Evolutionary conservation across 805 yeast species (phyloP).

Genomic region (Yamadazyma sp.): DNA sequence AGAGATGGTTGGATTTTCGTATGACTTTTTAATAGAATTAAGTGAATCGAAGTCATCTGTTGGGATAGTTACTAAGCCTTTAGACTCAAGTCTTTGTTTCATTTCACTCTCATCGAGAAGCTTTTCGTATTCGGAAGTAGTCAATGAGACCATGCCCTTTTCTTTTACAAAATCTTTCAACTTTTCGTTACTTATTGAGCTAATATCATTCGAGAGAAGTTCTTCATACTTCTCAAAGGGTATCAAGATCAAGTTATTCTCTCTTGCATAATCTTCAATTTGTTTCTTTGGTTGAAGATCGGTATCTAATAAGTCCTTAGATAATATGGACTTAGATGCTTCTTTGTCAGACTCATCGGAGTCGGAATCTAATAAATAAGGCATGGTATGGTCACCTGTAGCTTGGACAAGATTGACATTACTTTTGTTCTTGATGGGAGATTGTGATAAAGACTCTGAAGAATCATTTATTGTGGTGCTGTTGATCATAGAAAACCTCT

Average conservation of each 20-base stretch:
- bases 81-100: slow-evolving; percentile 25
- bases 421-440: slow-evolving; percentile 10
- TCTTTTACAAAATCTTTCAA: slow-evolving; percentile 19
- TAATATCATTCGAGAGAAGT: slow-evolving; percentile 23
- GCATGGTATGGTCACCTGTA: slow-evolving; percentile 19
- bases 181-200: slow-evolving; percentile 21
- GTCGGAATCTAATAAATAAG: slow-evolving; percentile 24
- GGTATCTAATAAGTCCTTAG: slow-evolving; percentile 7
- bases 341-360: slow-evolving; percentile 23
- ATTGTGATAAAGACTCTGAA: slow-evolving; percentile 13
- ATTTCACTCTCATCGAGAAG: slow-evolving; percentile 33
- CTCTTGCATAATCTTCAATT: slow-evolving; percentile 32
- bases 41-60: slow-evolving; percentile 16
- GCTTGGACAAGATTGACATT: slow-evolving; percentile 14
- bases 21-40: slow-evolving; percentile 9
- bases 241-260: slow-evolving; percentile 23
- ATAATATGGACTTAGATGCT: slow-evolving; percentile 7
- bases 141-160: slow-evolving; percentile 27
- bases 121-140: slow-evolving; percentile 23
- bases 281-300: slow-evolving; percentile 16
- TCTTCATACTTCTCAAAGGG: slow-evolving; percentile 31
- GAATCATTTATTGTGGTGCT: slow-evolving; percentile 13
- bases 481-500: slow-evolving; percentile 15
- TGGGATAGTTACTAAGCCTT: slow-evolving; percentile 34
- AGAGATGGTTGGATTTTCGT: slow-evolving; percentile 20